Evolutionary conservation across 495 filamentous ascomycete species (phyloP), one percentile per base, ranked within the genome.

Genomic region (Trichoderma orchidacearum): DNA sequence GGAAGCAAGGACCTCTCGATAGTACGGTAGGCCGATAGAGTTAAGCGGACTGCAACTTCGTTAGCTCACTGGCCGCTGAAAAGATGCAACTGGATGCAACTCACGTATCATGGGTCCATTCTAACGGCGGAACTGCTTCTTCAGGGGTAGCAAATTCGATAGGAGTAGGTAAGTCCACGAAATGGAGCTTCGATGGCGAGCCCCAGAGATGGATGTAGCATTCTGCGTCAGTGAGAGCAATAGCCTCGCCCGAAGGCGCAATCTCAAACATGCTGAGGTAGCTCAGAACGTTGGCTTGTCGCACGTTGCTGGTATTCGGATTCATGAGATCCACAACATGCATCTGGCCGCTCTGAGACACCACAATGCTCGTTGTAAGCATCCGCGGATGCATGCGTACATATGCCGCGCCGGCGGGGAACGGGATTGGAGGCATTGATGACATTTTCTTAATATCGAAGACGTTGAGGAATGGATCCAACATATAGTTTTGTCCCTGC

Each of bases 281-380:
- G 0, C 79, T 80, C 34, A 75, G 69, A 2, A 89, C 80, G 61
- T 88, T 87, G 3, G 85, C 86, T 65, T 95, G 90, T n/a, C 87
- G 81, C n/a, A 96, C 78, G 60, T 86, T 92, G 63, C 85, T 86
- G 12, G 88, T 83, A 64, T 93, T 90, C 0, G 89, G 87, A 57
- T 99, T 96, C 83, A 94, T 89, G 5, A 99, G 75, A 64, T 99
- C 93, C 38, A 95, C 87, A 12, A 96, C 85, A 62, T 99, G 90
- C 58, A 97, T 81, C 68, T 95, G 90, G 0, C 94, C 93, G 38
- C 80, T 85, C 64, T 91, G 87, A 1, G 92, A 95, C 18, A 86
- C 84, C 55, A 97, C 86, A 60, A 97, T 87, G 64, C 85, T 88
- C 0, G 93, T 96, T 3, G 93, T 95, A 31, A 89, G 85, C 75